Conservation (phyloP, 768 basidiomycete species). For the Tricholoma hemisulphureum region DNA sequence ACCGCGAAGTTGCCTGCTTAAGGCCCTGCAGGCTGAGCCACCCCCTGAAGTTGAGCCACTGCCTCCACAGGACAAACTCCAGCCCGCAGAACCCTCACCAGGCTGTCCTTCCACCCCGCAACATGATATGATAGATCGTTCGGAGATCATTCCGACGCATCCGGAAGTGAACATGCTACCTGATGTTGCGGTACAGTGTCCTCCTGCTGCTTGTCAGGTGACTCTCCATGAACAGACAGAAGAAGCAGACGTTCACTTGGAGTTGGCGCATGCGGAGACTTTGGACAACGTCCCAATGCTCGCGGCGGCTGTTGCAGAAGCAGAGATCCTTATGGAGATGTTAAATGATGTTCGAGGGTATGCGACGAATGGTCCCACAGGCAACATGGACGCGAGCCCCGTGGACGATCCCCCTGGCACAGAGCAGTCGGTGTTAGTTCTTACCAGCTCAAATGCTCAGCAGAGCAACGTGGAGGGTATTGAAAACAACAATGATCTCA, state of each 20-base stretch:
- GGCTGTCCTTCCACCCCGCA: neutral
- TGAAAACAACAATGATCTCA: neutral
- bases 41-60: neutral
- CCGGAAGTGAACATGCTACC: neutral
- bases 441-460: neutral
- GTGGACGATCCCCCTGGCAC: neutral
- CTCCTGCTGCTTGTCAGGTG: neutral
- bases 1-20: neutral
- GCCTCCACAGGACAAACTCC: no score
- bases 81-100: neutral
- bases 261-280: neutral
- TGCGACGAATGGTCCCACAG: neutral
- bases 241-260: neutral
- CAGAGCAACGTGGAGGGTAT: neutral
- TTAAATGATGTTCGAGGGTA: neutral
- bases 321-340: constrained; percentile 6
- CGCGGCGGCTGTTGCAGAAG: neutral
- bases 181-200: neutral
- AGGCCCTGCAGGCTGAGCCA: neutral
- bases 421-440: neutral
- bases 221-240: neutral
- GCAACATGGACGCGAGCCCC: neutral
- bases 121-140: neutral
- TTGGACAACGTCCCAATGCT: constrained; percentile 5
- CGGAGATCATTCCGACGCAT: neutral